A percentile compares a stretch with the other conserved stretches of the same genome.
Conservation (phyloP, 1,139 yeast species). For the Groenewaldozyma auringiensis region DNA sequence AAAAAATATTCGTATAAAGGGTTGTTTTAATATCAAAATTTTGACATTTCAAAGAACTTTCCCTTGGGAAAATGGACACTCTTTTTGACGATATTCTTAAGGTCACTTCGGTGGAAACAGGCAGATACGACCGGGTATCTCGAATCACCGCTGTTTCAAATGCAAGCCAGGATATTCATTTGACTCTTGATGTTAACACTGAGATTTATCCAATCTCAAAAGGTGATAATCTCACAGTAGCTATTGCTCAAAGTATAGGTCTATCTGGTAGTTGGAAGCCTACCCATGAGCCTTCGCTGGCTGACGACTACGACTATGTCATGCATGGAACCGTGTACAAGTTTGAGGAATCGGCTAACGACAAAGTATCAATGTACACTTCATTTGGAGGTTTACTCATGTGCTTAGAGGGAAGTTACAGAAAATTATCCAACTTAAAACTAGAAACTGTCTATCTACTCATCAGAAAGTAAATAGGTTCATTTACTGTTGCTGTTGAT, state of each 20-base stretch:
- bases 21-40: neutral
- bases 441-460: conserved; percentile 91
- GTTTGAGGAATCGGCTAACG: conserved; percentile 79
- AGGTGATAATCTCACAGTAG: conserved; percentile 78
- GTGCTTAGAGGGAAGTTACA: conserved; percentile 92
- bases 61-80: conserved; percentile 32
- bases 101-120: conserved; percentile 77
- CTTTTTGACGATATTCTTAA: conserved; percentile 91
- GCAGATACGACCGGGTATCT: conserved; percentile 86
- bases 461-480: conserved; percentile 54
- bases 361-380: conserved; percentile 67
- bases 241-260: conserved; percentile 69
- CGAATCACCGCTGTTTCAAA: conserved; percentile 87
- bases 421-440: conserved; percentile 79
- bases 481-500: conserved; percentile 1
- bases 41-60: neutral
- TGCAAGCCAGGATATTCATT: conserved; percentile 70
- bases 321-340: conserved; percentile 98
- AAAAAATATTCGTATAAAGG: neutral
- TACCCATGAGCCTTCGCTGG: conserved; percentile 66
- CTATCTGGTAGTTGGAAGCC: conserved; percentile 76
- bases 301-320: conserved; percentile 96
- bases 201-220: conserved; percentile 82
- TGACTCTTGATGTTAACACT: conserved; percentile 85
- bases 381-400: conserved; percentile 93